These are phyloP conservation scores for Boletus hoseneyae DNA, from an alignment of 1,284 basidiomycete species.

Conservation along the genomic window DNA sequence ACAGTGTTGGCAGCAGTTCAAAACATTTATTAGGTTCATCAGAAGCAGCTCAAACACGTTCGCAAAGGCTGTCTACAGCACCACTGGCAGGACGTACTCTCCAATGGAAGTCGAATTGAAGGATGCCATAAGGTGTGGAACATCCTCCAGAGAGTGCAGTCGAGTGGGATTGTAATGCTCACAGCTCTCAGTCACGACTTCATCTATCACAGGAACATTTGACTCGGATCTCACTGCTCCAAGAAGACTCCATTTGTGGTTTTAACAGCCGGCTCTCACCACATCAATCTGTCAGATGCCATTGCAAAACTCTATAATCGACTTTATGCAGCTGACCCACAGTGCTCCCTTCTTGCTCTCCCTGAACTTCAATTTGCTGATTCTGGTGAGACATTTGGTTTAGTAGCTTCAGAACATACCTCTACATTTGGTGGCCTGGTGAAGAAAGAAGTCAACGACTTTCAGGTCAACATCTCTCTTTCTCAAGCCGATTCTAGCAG, in stretches of 20 bases:
- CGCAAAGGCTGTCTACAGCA: no score
- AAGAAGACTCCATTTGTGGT: no score
- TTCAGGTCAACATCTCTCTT: neutral
- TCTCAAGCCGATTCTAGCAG: neutral
- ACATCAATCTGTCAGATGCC: no score
- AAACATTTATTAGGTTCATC: no score
- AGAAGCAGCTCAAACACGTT: no score
- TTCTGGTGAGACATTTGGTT: neutral
- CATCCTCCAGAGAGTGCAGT: neutral
- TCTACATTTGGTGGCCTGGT: neutral
- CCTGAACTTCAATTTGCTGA: neutral
- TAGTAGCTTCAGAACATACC: neutral
- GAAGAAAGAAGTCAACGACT: neutral
- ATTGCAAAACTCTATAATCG: no score
- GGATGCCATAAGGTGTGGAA: constrained; percentile 4
- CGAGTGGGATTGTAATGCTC: neutral
- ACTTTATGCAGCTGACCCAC: neutral
- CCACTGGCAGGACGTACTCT: no score
- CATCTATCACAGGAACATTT: neutral
- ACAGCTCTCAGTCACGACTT: constrained; percentile 1
- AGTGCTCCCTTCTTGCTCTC: neutral
- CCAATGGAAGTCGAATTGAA: neutral
- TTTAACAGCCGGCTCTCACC: no score
- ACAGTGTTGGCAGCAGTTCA: no score
- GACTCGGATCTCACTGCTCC: no score